A percentile compares a stretch with the other conserved stretches of the same genome.
Conservation (phyloP, 306 rosid species). For the Cucurbita argyrosperma region DNA sequence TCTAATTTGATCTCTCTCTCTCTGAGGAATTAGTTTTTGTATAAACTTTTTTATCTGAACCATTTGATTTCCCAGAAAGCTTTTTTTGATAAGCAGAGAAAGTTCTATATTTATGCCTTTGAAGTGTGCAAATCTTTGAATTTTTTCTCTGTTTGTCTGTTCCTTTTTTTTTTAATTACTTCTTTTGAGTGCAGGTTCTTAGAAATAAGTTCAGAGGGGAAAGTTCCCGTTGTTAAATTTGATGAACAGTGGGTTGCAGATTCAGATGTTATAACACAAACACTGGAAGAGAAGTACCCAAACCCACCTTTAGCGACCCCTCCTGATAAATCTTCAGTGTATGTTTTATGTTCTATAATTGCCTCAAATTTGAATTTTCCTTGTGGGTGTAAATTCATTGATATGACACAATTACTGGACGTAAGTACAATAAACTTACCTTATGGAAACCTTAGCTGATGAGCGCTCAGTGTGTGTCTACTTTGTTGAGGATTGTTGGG, state of each 20-base stretch:
- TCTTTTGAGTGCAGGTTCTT: conserved; percentile 43
- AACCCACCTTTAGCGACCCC: conserved; percentile 71
- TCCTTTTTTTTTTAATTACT: neutral
- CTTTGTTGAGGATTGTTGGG: no score
- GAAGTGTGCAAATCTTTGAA: neutral
- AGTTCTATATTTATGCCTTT: neutral
- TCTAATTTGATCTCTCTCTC: conserved; percentile 9
- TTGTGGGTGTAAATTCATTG: neutral
- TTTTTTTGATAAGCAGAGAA: neutral
- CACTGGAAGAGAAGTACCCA: conserved; percentile 78
- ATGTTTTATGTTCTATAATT: conserved; percentile 17
- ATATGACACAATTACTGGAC: neutral
- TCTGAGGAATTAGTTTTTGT: neutral
- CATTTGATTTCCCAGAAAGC: neutral
- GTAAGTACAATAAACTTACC: neutral
- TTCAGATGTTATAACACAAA: conserved; percentile 71
- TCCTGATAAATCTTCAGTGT: conserved; percentile 70
- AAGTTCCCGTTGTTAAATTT: conserved; percentile 66
- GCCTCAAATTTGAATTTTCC: neutral
- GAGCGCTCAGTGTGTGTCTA: neutral
- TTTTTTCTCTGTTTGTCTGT: neutral
- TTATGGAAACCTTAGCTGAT: neutral
- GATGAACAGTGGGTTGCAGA: conserved; percentile 85
- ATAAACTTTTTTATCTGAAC: neutral
- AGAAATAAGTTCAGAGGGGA: conserved; percentile 55